Evolutionary conservation across 805 yeast species (phyloP).

Genomic region (Teunomyces pallodes): DNA sequence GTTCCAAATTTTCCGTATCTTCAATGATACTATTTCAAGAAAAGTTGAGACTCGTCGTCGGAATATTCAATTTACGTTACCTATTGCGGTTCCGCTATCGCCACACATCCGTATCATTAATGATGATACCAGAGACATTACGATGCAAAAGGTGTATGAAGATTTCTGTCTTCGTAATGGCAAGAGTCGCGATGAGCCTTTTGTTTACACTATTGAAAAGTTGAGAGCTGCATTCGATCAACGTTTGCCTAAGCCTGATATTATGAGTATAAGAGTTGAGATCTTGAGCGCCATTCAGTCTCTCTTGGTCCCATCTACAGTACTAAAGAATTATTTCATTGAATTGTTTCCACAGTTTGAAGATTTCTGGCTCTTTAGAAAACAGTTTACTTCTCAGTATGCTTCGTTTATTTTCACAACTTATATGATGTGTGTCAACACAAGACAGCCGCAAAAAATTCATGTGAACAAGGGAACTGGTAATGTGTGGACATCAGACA

Average conservation of each 20-base stretch:
- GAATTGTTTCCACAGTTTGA: conserved; percentile 72
- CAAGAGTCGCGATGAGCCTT: conserved; percentile 83
- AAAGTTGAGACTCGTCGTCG: conserved; percentile 89
- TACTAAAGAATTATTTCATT: conserved; percentile 75
- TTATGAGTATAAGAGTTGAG: conserved; percentile 84
- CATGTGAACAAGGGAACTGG: conserved; percentile 81
- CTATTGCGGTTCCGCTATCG: conserved; percentile 88
- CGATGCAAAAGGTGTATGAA: conserved; percentile 83
- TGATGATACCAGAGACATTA: conserved; percentile 73
- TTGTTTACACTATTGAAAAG: conserved; percentile 80
- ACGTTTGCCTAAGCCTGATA: conserved; percentile 88
- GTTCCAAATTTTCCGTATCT: conserved; percentile 84
- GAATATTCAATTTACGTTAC: conserved; percentile 78
- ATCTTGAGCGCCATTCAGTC: conserved; percentile 88
- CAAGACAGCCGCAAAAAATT: conserved; percentile 91
- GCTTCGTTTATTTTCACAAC: conserved; percentile 92
- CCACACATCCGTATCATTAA: conserved; percentile 90
- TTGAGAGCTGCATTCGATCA: conserved; percentile 92
- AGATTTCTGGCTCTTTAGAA: conserved; percentile 96
- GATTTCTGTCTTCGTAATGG: conserved; percentile 72
- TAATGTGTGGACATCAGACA: conserved; percentile 88
- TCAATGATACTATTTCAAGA: conserved; percentile 75
- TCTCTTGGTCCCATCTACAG: conserved; percentile 77
- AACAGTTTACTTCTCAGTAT: conserved; percentile 91
- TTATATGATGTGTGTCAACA: conserved; percentile 89